These are phyloP conservation scores for Candida qinlingensis DNA, from an alignment of 805 yeast genomes.

Conservation along the genomic window DNA sequence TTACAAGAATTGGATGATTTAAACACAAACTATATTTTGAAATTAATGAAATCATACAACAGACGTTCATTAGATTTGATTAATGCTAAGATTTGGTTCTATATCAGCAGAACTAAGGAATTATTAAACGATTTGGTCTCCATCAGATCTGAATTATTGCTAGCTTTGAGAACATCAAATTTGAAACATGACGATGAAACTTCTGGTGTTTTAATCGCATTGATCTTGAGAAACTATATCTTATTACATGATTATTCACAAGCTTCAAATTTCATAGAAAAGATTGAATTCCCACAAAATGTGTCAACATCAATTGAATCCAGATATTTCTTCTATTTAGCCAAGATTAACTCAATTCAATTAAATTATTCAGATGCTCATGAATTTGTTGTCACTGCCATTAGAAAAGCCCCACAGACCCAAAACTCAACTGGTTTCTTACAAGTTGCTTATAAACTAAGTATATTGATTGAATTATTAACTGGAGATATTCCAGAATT, in stretches of 20 bases:
- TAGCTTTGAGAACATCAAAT: slow-evolving; percentile 79
- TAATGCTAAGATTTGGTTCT: slow-evolving; percentile 91
- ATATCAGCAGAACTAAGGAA: slow-evolving; percentile 75
- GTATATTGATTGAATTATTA: slow-evolving; percentile 81
- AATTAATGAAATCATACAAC: slow-evolving; percentile 54
- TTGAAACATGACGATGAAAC: slow-evolving; percentile 91
- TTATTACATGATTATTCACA: slow-evolving; percentile 74
- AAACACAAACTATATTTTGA: slow-evolving; percentile 45
- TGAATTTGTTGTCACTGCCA: slow-evolving; percentile 89
- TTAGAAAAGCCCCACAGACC: slow-evolving; percentile 94
- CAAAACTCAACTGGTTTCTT: slow-evolving; percentile 78
- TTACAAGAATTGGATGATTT: slow-evolving; percentile 45
- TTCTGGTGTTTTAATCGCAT: slow-evolving; percentile 80
- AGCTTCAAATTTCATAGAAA: slow-evolving; percentile 85
- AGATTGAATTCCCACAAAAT: slow-evolving; percentile 79
- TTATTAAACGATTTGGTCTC: slow-evolving; percentile 43
- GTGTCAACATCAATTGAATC: slow-evolving; percentile 88
- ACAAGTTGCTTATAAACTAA: slow-evolving; percentile 84
- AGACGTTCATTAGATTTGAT: slow-evolving; percentile 81
- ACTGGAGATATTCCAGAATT: slow-evolving; percentile 97
- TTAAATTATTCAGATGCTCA: slow-evolving; percentile 87
- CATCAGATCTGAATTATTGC: slow-evolving; percentile 66
- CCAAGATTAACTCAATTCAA: slow-evolving; percentile 88
- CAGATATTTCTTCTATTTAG: slow-evolving; percentile 84
- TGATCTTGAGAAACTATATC: slow-evolving; percentile 76